Conservation (phyloP, 192 early-diverging fungal genomes). For the Coemansia sp. region DNA sequence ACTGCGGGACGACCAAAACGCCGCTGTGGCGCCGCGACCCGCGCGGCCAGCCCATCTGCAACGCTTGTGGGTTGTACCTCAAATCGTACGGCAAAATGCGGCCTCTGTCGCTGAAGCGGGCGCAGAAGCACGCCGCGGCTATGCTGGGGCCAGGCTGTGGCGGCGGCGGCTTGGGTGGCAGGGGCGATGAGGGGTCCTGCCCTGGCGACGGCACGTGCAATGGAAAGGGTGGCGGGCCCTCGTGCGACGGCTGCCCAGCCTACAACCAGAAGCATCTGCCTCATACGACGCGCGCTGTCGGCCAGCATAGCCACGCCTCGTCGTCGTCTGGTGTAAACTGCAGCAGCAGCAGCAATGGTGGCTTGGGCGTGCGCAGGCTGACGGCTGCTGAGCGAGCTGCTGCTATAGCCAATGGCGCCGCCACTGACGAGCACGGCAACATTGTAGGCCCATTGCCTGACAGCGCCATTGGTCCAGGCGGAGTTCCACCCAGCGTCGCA, state of each 20-base stretch:
- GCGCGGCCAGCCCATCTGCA: slow-evolving; percentile 76
- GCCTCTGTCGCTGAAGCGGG: slow-evolving; percentile 50
- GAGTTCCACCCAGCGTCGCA: slow-evolving; percentile 41
- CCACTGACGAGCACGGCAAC: slow-evolving; percentile 53
- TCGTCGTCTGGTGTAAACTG: too few species aligned
- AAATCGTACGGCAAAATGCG: slow-evolving; percentile 57
- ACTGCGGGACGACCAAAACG: slow-evolving; percentile 78
- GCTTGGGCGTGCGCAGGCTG: slow-evolving; percentile 24
- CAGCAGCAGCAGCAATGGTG: neutral
- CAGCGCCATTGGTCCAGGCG: slow-evolving; percentile 33
- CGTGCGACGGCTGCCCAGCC: slow-evolving; percentile 77
- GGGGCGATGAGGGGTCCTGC: slow-evolving; percentile 59
- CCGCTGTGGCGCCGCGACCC: slow-evolving; percentile 82
- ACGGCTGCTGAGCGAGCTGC: slow-evolving; percentile 55
- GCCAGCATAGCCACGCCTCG: neutral
- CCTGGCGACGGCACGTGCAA: slow-evolving; percentile 80
- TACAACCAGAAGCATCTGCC: slow-evolving; percentile 66
- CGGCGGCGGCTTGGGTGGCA: neutral
- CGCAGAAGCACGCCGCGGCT: slow-evolving; percentile 20
- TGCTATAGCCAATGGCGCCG: slow-evolving; percentile 54
- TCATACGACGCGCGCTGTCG: slow-evolving; percentile 29
- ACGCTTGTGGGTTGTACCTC: slow-evolving; percentile 71
- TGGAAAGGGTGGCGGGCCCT: slow-evolving; percentile 70
- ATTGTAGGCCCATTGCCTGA: slow-evolving; percentile 51
- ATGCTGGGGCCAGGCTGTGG: neutral